Base-by-base conservation (phyloP, 331 rosid genomes). In the Stylosanthes scabra region DNA sequence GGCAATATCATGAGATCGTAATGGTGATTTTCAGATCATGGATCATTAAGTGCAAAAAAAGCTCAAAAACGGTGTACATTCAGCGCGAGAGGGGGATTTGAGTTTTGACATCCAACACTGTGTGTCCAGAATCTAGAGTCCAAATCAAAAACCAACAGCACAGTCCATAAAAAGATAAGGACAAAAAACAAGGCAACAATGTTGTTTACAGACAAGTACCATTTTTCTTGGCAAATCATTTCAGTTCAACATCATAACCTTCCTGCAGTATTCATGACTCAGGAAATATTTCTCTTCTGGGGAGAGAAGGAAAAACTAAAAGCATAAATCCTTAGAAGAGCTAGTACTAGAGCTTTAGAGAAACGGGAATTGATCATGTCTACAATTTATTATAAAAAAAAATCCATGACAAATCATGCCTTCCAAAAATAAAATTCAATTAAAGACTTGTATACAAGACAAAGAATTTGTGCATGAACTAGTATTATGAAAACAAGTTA, bases 201-300 rank as follows among this genome's bases (percentile, higher is more conserved):
- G 15, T 70, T 63, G 5, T 16, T 16, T 27, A 28, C 40, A 25
- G 3, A 44, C 15, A 47, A 34, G 13, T 7, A 29, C 64, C 58
- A 74, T 40, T 8, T 51, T 55, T 68, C 71, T 51, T 9, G 46
- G 68, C 60, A 66, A 66, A 55, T 29, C 50, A 66, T 61, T 67
- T 27, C 74, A 47, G 47, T 65, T 27, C 3, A 12, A 64, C 10
- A 49, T 27, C 42, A 72, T 34, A 40, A 42, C 39, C 39, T 46
- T 5, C 7, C 42, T 74, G 49, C 66, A 39, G 42, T 40, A 47
- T 25, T 34, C 4, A 67, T 16, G n/a, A 46, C 9, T 46, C 12
- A 3, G 4, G 39, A 49, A 47, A 58, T 74, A 44, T 15, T 34
- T 29, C 28, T 31, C 11, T 56, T 25, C 25, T 20, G 25, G 29